Evolutionary conservation across 805 yeast species (phyloP).

Genomic region (Wickerhamiella dianesei): DNA sequence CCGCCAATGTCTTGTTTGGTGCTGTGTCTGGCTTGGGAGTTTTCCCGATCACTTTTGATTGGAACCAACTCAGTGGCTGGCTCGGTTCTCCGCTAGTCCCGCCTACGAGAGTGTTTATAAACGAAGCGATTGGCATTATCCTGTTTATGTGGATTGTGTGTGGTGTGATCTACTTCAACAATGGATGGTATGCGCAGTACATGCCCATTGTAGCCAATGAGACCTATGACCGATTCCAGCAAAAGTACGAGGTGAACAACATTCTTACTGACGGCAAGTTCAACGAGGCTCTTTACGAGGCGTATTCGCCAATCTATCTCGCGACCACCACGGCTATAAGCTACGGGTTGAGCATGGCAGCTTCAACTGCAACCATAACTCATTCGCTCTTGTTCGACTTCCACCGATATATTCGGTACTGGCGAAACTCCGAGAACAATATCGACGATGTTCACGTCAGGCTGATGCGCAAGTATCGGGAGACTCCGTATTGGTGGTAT

Average conservation of each 20-base stretch:
- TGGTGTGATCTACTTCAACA: conserved; percentile 41
- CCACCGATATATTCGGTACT: conserved; percentile 37
- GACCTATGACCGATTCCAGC: conserved; percentile 39
- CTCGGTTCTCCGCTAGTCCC: conserved; percentile 53
- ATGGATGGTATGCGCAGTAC: conserved; percentile 46
- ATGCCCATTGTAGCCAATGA: conserved; percentile 38
- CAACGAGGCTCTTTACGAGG: conserved; percentile 35
- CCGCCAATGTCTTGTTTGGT: conserved; percentile 56
- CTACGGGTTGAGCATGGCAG: conserved; percentile 50
- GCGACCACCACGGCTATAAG: conserved; percentile 46
- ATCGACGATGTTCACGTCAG: conserved; percentile 40
- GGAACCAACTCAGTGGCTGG: conserved; percentile 46
- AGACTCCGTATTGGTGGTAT: conserved; percentile 58
- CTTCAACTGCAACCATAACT: conserved; percentile 45
- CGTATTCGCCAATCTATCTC: conserved; percentile 51
- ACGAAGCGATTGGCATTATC: conserved; percentile 35
- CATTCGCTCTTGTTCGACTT: conserved; percentile 49
- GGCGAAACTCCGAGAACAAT: conserved; percentile 31
- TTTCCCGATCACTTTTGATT: conserved; percentile 55
- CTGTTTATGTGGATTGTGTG: conserved; percentile 39
- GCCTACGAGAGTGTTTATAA: conserved; percentile 36
- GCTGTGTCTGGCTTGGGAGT: conserved; percentile 46
- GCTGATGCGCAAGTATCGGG: conserved; percentile 43
- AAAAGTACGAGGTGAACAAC: conserved; percentile 35
- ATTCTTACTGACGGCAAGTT: conserved; percentile 35